phyloP scores from a whole-genome alignment of 768 basidiomycete genomes.

The Lentinula sp. region DNA sequence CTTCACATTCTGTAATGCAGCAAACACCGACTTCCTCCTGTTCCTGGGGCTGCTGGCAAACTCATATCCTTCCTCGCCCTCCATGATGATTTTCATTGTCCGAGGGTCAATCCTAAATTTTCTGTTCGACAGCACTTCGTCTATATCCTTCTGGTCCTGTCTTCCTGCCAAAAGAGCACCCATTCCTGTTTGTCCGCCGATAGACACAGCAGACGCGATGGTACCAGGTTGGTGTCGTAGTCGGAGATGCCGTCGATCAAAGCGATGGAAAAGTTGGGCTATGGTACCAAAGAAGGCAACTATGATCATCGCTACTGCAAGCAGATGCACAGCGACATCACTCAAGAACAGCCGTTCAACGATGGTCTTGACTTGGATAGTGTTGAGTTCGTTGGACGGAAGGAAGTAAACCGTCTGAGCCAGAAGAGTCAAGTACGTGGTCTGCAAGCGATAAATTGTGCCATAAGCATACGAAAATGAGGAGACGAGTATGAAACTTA shows the following conservation, averaged over 20 bases:
- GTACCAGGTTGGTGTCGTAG: slow-evolving; percentile 47
- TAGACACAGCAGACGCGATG: slow-evolving; percentile 49
- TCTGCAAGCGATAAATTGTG: slow-evolving; percentile 17
- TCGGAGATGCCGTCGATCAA: slow-evolving; percentile 35
- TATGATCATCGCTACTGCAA: slow-evolving; percentile 34
- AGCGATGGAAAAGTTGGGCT: slow-evolving; percentile 41
- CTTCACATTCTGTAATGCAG: background rate
- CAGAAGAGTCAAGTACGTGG: slow-evolving; percentile 42
- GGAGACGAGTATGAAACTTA: slow-evolving; percentile 21
- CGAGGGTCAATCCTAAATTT: slow-evolving; percentile 45
- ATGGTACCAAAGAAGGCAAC: slow-evolving; percentile 37
- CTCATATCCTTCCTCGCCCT: slow-evolving; percentile 45
- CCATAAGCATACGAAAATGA: background rate
- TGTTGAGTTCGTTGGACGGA: slow-evolving; percentile 24
- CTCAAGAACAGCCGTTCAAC: slow-evolving; percentile 44
- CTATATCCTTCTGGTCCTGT: slow-evolving; percentile 21
- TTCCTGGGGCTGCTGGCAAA: slow-evolving; percentile 27
- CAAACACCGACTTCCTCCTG: slow-evolving; percentile 26
- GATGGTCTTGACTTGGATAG: slow-evolving; percentile 36
- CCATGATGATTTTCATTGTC: slow-evolving; percentile 48
- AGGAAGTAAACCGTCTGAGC: slow-evolving; percentile 50
- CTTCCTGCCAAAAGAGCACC: slow-evolving; percentile 33
- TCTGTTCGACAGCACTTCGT: slow-evolving; percentile 32
- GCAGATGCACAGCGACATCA: slow-evolving; percentile 35
- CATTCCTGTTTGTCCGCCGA: slow-evolving; percentile 46